Base-by-base conservation (phyloP, 306 rosid genomes). In the Prinsepia uniflora region DNA sequence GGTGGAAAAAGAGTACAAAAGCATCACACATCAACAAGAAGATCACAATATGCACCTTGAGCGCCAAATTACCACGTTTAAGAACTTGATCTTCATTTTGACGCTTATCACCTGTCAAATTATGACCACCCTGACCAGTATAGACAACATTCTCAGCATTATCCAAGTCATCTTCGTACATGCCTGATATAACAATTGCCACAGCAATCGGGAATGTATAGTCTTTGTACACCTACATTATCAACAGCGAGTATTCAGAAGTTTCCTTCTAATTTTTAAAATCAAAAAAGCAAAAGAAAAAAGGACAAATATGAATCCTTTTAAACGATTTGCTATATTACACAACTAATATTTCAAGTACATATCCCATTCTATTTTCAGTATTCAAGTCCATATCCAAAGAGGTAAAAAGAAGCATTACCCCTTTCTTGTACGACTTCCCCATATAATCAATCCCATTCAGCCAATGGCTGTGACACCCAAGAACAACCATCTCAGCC, bases 51-150 rank as follows among this genome's bases (percentile, higher is more conserved):
- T 82, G 67, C 64, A 94, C 98, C 98, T 94, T 94, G 41, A 91
- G 96, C 6, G 97, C 99, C 75, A 94, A 71, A 81, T 94, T 94
- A 57, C 97, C 99, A 53, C 92, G 96, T 74, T 84, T 84, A 80
- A 94, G 60, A 42, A 46, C 72, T 75, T 94, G 99, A 70, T 94
- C 99, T 36, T 43, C 67, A 48, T 77, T 79, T 85, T 94, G 99
- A 56, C 97, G 92, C 73, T 89, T 94, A 76, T 94, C 75, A 48
- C 99, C 97, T 7, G 74, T 83, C 83, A 94, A 71, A 80, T 94
- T 86, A 66, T 94, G 96, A 44, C 99, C 99, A 68, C 99, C 99
- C 86, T 94, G 99, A 70, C 99, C 99, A 40, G 99, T 91, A 83
- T 94, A 94, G 53, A 91, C 76, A 59, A 94, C 87, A 67, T 94